Conservation (phyloP, 163 green algal species). For the Scenedesmus sp. region DNA sequence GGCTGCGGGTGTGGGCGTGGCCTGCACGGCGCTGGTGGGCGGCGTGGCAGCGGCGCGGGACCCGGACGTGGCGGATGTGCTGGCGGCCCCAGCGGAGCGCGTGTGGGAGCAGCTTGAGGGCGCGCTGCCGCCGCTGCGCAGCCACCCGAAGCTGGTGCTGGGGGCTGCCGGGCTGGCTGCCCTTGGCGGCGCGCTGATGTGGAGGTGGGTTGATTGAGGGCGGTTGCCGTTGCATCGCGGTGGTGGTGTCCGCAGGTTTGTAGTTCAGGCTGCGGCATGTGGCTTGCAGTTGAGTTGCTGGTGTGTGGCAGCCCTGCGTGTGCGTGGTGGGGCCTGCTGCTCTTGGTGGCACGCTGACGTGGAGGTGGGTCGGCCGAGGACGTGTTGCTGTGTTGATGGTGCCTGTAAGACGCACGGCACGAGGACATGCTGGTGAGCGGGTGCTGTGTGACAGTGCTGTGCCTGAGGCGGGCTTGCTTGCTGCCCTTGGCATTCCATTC, state of each 20-base stretch:
- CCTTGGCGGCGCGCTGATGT: conserved; percentile 49
- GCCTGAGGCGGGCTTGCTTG: conserved; percentile 14
- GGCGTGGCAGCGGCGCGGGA: conserved; percentile 52
- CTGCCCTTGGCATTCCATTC: conserved; percentile 33
- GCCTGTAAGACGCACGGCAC: no score
- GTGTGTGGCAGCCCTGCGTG: no score
- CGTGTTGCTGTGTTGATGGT: no score
- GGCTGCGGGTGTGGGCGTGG: conserved; percentile 58
- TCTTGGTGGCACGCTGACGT: conserved; percentile 43
- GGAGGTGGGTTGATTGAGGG: conserved; percentile 53
- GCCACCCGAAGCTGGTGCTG: conserved; percentile 65
- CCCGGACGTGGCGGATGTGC: conserved; percentile 52
- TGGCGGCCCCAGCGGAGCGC: conserved; percentile 52
- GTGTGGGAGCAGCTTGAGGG: conserved; percentile 57
- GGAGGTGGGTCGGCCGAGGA: background rate
- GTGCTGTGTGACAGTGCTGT: background rate
- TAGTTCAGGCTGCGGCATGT: no score
- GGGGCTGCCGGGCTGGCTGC: conserved; percentile 17
- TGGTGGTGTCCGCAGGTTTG: no score
- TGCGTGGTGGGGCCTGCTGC: background rate
- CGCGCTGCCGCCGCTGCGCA: conserved; percentile 60
- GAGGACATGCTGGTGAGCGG: no score
- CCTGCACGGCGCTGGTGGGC: conserved; percentile 46
- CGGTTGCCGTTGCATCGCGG: no score
- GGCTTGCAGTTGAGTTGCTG: no score